phyloP scores from a whole-genome alignment of 148 eudicot species.

The Vaccinium macrocarpon region DNA sequence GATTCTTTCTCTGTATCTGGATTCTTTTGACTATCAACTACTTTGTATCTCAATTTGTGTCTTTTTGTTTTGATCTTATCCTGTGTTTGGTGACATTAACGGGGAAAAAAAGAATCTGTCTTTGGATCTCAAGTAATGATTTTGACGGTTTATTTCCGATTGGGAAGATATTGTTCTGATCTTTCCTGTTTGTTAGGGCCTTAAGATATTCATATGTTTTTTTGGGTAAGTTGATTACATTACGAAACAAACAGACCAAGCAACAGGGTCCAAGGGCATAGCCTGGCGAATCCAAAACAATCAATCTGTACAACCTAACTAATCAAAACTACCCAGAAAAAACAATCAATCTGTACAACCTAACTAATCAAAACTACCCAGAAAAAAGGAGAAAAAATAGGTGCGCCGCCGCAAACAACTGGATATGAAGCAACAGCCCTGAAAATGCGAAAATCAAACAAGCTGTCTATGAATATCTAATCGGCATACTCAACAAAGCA shows the following conservation, averaged over 20 bases:
- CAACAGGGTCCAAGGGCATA: neutral
- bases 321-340: neutral
- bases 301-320: neutral
- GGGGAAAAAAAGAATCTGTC: neutral
- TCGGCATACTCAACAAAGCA: neutral
- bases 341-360: neutral
- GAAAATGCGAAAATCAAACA: neutral
- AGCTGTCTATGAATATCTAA: neutral
- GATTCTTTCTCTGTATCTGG: neutral
- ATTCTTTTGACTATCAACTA: neutral
- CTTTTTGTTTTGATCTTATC: neutral
- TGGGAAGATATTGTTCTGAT: neutral
- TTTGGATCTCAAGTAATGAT: conserved; percentile 2
- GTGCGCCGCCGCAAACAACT: neutral
- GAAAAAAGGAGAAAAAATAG: neutral
- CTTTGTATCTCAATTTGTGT: neutral
- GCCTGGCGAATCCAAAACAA: neutral
- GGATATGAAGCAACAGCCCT: neutral
- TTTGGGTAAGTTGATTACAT: neutral
- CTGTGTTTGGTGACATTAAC: neutral
- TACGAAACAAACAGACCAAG: neutral
- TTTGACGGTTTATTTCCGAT: too few species aligned
- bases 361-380: neutral
- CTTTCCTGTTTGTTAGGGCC: neutral
- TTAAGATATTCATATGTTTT: neutral